Percentiles rank a stretch among this genome's conserved stretches.
These are phyloP conservation scores for Penicillium sclerotigenum DNA, from an alignment of 2,329 filamentous ascomycete species.

Conservation along the genomic window DNA sequence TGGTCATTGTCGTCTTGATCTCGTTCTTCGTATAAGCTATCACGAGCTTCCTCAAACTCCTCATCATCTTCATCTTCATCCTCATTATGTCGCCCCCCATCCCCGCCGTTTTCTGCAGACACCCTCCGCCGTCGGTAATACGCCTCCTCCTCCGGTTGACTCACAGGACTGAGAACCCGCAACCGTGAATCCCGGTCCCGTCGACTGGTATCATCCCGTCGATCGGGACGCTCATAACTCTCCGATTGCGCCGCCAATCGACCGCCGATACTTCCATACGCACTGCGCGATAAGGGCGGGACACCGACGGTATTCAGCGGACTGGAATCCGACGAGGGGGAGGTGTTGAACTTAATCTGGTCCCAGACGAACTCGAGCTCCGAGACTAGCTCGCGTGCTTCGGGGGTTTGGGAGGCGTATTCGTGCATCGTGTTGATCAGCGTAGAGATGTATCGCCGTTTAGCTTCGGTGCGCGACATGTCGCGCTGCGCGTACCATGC, in stretches of 20 bases:
- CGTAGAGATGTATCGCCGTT: conserved; percentile 87
- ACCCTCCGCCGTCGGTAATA: conserved; percentile 41
- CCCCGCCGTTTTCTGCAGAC: conserved; percentile 26
- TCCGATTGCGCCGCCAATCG: conserved; percentile 36
- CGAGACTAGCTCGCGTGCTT: conserved; percentile 80
- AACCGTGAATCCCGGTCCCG: conserved; percentile 52
- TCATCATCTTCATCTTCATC: conserved; percentile 37
- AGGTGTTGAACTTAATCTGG: conserved; percentile 82
- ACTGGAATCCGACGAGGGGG: conserved; percentile 54
- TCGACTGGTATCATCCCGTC: conserved; percentile 4
- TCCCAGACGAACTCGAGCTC: conserved; percentile 99
- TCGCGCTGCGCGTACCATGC: conserved; percentile 89
- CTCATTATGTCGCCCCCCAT: conserved; percentile 29
- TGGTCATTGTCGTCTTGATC: conserved; percentile 10
- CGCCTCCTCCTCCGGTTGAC: conserved; percentile 66
- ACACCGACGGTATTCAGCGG: conserved; percentile 32
- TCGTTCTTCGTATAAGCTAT: conserved; percentile 36
- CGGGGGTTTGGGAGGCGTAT: conserved; percentile 77
- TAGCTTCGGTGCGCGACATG: conserved; percentile 83
- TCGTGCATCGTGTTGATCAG: conserved; percentile 95
- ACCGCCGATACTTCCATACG: conserved; percentile 37
- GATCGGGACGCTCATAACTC: conserved; percentile 38
- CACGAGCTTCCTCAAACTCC: conserved; percentile 37
- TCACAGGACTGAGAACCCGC: conserved; percentile 78
- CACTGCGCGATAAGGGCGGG: conserved; percentile 27